These are phyloP conservation scores for Suhomyces wounanorum DNA, from an alignment of 1,139 yeast genomes.

Conservation along the genomic window DNA sequence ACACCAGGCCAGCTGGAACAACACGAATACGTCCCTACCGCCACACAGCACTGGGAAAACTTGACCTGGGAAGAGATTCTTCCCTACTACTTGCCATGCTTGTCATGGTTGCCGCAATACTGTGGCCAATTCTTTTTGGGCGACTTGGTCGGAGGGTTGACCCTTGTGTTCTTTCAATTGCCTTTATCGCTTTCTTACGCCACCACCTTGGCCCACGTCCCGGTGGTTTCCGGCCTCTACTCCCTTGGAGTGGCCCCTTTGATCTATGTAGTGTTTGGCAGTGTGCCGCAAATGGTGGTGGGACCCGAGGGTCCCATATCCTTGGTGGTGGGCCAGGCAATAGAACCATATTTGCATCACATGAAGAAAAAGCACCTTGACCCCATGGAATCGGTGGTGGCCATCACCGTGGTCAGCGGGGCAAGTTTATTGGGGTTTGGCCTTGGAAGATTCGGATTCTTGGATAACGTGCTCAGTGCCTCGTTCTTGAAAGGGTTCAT, in stretches of 20 bases:
- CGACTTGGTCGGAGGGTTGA: conserved; percentile 81
- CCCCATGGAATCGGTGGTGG: conserved; percentile 68
- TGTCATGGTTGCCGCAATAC: conserved; percentile 78
- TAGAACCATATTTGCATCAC: conserved; percentile 66
- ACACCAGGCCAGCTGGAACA: not conserved
- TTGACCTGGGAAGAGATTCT: conserved; percentile 32
- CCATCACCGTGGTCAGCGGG: conserved; percentile 78
- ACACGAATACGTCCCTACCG: conserved; percentile 28
- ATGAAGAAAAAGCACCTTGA: conserved; percentile 41
- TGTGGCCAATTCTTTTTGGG: conserved; percentile 55
- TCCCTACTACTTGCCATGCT: conserved; percentile 80
- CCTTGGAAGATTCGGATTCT: conserved; percentile 78
- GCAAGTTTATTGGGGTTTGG: conserved; percentile 76
- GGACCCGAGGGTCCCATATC: conserved; percentile 97
- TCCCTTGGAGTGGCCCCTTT: conserved; percentile 85
- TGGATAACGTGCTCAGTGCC: conserved; percentile 84
- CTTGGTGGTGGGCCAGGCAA: conserved; percentile 86
- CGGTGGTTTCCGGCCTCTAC: conserved; percentile 80
- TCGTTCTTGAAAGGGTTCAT: conserved; percentile 87
- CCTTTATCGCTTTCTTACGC: conserved; percentile 91
- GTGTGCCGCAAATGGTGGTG: conserved; percentile 94
- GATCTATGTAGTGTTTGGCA: conserved; percentile 78
- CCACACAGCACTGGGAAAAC: conserved; percentile 23
- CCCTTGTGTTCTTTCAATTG: conserved; percentile 88
- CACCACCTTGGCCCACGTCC: conserved; percentile 86